Conservation (phyloP, 2,329 filamentous ascomycete species). For the Nothophoma quercina region DNA sequence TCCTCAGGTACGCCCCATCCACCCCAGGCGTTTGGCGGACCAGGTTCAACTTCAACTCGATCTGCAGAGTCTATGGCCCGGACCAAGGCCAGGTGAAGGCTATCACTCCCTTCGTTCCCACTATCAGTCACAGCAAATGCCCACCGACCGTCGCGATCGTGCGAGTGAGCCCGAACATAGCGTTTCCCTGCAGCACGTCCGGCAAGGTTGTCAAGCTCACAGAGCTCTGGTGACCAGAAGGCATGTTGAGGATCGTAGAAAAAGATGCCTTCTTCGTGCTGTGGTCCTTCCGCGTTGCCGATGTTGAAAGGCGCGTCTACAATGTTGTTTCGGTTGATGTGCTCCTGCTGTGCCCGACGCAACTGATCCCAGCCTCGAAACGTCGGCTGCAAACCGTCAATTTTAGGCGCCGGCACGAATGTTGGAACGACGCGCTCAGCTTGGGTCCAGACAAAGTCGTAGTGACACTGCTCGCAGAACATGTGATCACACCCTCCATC, state of each 20-base stretch:
- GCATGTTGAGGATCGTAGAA: background rate
- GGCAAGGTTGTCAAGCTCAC: background rate
- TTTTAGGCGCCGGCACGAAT: background rate
- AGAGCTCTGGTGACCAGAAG: background rate
- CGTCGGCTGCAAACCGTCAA: background rate
- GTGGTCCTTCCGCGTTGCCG: background rate
- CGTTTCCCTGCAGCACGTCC: background rate
- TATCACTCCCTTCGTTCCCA: background rate
- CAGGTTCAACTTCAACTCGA: no score
- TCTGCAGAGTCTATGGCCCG: no score
- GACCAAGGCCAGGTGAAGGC: background rate
- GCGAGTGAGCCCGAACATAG: background rate
- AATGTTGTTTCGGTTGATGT: background rate
- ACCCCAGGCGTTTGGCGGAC: no score
- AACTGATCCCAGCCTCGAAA: background rate
- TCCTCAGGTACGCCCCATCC: no score
- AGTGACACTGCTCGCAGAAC: conserved; percentile 1
- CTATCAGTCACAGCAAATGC: background rate
- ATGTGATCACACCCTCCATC: conserved; percentile 1
- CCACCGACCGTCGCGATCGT: background rate
- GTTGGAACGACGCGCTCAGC: background rate
- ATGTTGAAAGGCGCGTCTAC: background rate
- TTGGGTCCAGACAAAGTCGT: background rate
- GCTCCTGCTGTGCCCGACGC: background rate
- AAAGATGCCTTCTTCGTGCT: background rate